Percentiles rank a stretch among this genome's conserved stretches.
These are phyloP conservation scores for Botrytis squamosa DNA, from an alignment of 2,329 filamentous ascomycete species.

Conservation along the genomic window DNA sequence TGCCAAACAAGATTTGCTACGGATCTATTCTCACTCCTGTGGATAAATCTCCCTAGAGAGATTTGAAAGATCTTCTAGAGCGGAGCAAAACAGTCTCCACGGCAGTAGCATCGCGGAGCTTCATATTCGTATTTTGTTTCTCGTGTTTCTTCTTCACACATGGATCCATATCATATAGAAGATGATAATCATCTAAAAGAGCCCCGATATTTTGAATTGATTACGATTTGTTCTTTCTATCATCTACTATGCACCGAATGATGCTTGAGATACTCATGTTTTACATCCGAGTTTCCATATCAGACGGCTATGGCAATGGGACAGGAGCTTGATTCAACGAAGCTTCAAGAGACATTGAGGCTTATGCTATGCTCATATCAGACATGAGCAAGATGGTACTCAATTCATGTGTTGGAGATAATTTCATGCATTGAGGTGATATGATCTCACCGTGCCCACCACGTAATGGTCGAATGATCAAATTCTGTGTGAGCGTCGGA, in stretches of 20 bases:
- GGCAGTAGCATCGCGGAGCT: not conserved
- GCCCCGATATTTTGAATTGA: not conserved
- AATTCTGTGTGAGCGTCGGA: not conserved
- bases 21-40: not conserved
- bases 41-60: not conserved
- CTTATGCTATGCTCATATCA: no score
- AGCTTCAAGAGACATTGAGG: not conserved
- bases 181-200: not conserved
- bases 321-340: not conserved
- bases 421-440: not conserved
- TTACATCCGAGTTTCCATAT: not conserved
- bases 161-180: not conserved
- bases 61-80: not conserved
- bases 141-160: not conserved
- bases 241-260: not conserved
- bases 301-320: not conserved
- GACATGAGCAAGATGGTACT: not conserved
- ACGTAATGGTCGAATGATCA: not conserved
- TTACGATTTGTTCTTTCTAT: not conserved
- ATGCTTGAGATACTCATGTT: not conserved
- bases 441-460: no score
- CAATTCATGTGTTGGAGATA: not conserved
- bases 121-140: not conserved
- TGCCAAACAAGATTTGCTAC: not conserved
- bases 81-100: not conserved